Percentiles rank a stretch among this genome's conserved stretches.
These are phyloP conservation scores for Solanum dulcamara DNA, from an alignment of 257 asterid genomes.

Conservation along the genomic window DNA sequence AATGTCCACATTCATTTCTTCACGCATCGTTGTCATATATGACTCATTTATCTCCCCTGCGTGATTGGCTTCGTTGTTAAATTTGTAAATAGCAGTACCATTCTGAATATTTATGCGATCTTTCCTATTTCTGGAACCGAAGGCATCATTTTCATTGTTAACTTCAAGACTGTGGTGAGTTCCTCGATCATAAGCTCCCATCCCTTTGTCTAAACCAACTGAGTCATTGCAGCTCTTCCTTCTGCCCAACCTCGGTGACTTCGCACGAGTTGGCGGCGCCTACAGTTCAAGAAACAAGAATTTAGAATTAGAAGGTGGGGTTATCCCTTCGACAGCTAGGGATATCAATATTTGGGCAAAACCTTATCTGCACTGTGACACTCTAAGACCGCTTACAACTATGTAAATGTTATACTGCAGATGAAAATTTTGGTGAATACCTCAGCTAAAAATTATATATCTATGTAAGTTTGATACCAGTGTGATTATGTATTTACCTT, in stretches of 20 bases:
- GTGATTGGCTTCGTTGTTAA: conserved; percentile 14
- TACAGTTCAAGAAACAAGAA: conserved; percentile 14
- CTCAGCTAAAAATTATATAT: not conserved
- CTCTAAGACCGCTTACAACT: not conserved
- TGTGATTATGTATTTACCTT: conserved; percentile 32
- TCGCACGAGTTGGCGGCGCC: conserved; percentile 76
- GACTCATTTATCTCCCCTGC: conserved; percentile 17
- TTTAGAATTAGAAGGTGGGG: not conserved
- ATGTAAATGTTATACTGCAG: not conserved
- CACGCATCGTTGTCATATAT: conserved; percentile 19
- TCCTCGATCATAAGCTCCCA: conserved; percentile 10
- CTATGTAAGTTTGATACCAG: not conserved
- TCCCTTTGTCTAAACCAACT: conserved; percentile 19
- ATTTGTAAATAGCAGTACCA: conserved; percentile 10
- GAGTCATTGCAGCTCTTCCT: conserved; percentile 41
- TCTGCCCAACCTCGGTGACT: conserved; percentile 71
- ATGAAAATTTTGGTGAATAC: not conserved
- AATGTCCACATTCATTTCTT: conserved; percentile 19
- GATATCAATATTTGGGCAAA: not conserved
- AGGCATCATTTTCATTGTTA: conserved; percentile 18
- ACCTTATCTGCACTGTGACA: not conserved
- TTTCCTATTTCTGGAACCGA: conserved; percentile 21
- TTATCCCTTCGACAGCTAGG: not conserved
- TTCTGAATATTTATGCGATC: conserved; percentile 8
- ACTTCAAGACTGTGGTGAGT: conserved; percentile 24